Evolutionary conservation across 2,329 filamentous ascomycete genomes (phyloP).

Genomic region (Pseudocercospora musae): DNA sequence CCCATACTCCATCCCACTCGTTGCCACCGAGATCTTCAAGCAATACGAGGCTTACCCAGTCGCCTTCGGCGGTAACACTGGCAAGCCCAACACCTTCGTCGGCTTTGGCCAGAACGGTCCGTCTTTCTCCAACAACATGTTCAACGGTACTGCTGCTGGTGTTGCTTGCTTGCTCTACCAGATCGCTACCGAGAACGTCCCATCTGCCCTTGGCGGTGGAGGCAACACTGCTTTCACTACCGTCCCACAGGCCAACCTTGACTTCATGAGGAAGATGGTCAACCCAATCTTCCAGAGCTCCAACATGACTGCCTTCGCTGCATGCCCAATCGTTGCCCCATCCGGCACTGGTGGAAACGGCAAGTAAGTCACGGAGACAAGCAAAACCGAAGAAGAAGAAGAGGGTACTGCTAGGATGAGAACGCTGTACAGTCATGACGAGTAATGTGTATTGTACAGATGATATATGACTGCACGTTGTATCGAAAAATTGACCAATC

Average conservation of each 20-base stretch:
- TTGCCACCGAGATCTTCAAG: slow-evolving; percentile 40
- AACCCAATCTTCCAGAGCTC: slow-evolving; percentile 15
- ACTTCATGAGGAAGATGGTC: slow-evolving; percentile 14
- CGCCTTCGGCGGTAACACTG: slow-evolving; percentile 43
- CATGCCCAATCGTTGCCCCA: neutral
- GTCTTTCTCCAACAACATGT: slow-evolving; percentile 37
- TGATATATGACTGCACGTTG: neutral
- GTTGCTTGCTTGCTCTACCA: slow-evolving; percentile 44
- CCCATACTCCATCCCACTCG: slow-evolving; percentile 38
- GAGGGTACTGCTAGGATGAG: neutral
- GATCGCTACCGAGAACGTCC: slow-evolving; percentile 32
- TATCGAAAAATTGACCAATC: neutral
- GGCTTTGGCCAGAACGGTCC: slow-evolving; percentile 35
- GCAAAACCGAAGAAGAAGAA: neutral
- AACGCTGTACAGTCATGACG: neutral
- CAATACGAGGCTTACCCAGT: slow-evolving; percentile 43
- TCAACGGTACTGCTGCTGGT: slow-evolving; percentile 30
- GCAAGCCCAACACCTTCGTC: slow-evolving; percentile 38
- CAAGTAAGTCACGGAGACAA: neutral
- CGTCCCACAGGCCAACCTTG: slow-evolving; percentile 6
- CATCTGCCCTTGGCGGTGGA: slow-evolving; percentile 17
- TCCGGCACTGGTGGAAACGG: neutral
- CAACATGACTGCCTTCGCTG: neutral
- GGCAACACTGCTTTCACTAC: neutral
- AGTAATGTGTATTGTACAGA: neutral